Conservation (phyloP, 805 yeast species). For the Schizosaccharomyces cryophilus region DNA sequence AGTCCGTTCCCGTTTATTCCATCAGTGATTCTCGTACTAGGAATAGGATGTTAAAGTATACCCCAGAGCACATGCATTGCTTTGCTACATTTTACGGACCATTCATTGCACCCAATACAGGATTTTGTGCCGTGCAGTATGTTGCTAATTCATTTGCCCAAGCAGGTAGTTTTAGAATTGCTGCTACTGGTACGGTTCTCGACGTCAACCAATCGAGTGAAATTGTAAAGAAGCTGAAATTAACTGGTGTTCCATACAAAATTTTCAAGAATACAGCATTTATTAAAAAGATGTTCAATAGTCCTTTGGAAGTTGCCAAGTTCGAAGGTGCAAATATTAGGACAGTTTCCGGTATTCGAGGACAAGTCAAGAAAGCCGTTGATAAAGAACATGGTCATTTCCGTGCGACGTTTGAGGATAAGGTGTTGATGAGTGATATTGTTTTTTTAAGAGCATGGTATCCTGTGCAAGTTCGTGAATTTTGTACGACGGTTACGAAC, state of each 20-base stretch:
- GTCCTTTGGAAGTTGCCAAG: conserved; percentile 82
- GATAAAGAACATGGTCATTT: conserved; percentile 85
- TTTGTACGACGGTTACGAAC: conserved; percentile 91
- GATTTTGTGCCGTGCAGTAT: conserved; percentile 82
- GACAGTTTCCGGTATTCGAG: conserved; percentile 91
- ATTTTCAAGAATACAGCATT: conserved; percentile 90
- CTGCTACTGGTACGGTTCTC: conserved; percentile 90
- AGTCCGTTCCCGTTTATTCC: conserved; percentile 83
- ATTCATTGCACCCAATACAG: conserved; percentile 86
- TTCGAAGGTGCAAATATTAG: conserved; percentile 94
- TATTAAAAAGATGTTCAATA: conserved; percentile 84
- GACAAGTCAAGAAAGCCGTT: conserved; percentile 87
- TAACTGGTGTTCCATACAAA: conserved; percentile 86
- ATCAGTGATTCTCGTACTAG: conserved; percentile 94
- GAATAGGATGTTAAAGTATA: conserved; percentile 90
- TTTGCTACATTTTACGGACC: conserved; percentile 94
- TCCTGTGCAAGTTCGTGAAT: conserved; percentile 71
- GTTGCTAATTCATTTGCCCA: conserved; percentile 55
- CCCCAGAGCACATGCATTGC: conserved; percentile 95
- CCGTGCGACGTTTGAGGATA: conserved; percentile 94
- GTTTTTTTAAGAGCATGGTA: conserved; percentile 88
- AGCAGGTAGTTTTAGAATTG: conserved; percentile 74
- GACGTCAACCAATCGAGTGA: conserved; percentile 74
- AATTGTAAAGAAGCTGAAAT: conserved; percentile 82
- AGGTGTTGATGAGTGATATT: conserved; percentile 70